Evolutionary conservation across 352 stramenopile genomes (phyloP).

Genomic region (Phytopythium chamaehyphon): DNA sequence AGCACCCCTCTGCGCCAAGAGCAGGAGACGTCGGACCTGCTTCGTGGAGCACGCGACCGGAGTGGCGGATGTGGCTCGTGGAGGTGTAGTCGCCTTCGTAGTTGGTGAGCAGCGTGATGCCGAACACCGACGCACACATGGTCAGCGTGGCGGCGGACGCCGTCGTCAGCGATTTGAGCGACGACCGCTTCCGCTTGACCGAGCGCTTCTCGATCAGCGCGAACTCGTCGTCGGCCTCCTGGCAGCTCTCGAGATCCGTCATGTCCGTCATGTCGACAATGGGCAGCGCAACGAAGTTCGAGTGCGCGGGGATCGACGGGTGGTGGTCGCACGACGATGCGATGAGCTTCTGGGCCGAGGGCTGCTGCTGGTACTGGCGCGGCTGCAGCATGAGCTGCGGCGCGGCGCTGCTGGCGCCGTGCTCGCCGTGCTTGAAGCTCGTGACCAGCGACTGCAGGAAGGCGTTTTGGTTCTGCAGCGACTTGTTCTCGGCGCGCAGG

Average conservation of each 20-base stretch:
- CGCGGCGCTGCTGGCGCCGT: conserved; percentile 6
- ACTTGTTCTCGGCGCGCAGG: conserved; percentile 75
- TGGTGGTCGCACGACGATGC: conserved; percentile 17
- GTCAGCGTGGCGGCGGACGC: conserved; percentile 58
- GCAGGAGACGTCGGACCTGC: conserved; percentile 21
- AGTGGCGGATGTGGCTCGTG: conserved; percentile 40
- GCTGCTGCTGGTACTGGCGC: conserved; percentile 22
- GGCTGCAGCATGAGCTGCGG: conserved; percentile 13
- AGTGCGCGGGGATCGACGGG: not conserved
- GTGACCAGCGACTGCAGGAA: conserved; percentile 76
- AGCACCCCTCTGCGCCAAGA: conserved; percentile 25
- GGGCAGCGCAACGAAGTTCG: conserved; percentile 7
- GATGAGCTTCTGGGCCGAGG: conserved; percentile 13
- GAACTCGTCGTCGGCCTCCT: conserved; percentile 17
- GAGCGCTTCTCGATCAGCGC: conserved; percentile 13
- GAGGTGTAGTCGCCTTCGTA: conserved; percentile 31
- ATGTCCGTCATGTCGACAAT: conserved; percentile 2
- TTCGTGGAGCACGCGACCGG: conserved; percentile 62
- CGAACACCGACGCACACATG: conserved; percentile 71
- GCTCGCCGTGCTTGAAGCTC: conserved; percentile 31
- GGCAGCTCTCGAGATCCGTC: conserved; percentile 7
- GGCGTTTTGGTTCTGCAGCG: conserved; percentile 68
- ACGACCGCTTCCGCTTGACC: conserved; percentile 29
- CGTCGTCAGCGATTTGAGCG: conserved; percentile 26
- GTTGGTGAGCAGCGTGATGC: conserved; percentile 67